phyloP scores from a whole-genome alignment of 192 early-diverging fungal species.

The Borealophlyctis nickersoniae region DNA sequence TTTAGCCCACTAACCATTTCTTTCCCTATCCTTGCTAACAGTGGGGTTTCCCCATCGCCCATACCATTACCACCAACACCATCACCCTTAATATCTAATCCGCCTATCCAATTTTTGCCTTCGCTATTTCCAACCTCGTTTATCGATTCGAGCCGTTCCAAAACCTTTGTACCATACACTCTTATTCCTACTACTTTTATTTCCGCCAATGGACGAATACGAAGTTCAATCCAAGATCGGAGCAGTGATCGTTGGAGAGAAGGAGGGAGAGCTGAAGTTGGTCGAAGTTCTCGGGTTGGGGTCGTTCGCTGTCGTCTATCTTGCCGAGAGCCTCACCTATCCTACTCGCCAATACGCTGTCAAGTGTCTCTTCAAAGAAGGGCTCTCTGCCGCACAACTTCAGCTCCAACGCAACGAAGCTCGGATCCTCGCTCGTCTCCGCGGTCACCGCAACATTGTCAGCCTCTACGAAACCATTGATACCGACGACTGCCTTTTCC shows the following conservation, averaged over 20 bases:
- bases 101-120: not conserved
- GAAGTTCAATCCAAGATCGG: conserved; percentile 15
- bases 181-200: not conserved
- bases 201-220: not conserved
- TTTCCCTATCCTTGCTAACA: too few species aligned
- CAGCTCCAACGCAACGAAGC: conserved; percentile 39
- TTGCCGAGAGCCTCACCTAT: conserved; percentile 11
- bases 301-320: conserved; percentile 49
- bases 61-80: not conserved
- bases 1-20: too few species aligned
- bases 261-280: conserved; percentile 26
- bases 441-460: conserved; percentile 37
- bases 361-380: conserved; percentile 48
- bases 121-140: not conserved
- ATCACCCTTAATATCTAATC: not conserved
- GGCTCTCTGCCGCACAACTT: conserved; percentile 39
- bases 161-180: not conserved
- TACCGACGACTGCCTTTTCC: conserved; percentile 33
- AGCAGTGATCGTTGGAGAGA: not conserved
- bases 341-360: conserved; percentile 30
- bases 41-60: not conserved
- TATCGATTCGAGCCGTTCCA: too few species aligned
- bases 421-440: conserved; percentile 23
- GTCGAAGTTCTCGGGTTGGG: conserved; percentile 40
- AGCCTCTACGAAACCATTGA: conserved; percentile 36